Evolutionary conservation across 2,329 filamentous ascomycete species (phyloP).

Genomic region (Elsinoe fawcettii): DNA sequence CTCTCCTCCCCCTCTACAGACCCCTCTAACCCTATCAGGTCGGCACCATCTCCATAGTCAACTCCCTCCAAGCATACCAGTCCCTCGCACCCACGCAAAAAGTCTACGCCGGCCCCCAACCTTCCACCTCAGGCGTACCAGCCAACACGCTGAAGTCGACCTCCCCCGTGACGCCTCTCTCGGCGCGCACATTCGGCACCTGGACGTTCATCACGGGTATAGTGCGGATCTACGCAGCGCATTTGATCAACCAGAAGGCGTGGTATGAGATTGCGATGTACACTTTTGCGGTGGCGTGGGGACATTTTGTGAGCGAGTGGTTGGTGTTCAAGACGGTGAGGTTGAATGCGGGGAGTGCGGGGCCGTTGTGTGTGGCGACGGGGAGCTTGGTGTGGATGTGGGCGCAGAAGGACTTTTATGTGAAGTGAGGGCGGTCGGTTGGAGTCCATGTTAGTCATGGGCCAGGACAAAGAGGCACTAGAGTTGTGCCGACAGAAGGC

Average conservation of each 20-base stretch:
- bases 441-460: neutral
- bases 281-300: conserved; percentile 71
- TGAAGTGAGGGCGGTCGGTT: conserved; percentile 33
- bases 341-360: conserved; percentile 52
- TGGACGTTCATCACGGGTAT: conserved; percentile 76
- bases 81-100: conserved; percentile 77
- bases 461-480: too few species aligned
- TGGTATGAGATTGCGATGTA: conserved; percentile 75
- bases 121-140: conserved; percentile 16
- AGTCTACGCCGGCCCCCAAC: conserved; percentile 63
- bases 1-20: conserved; percentile 16
- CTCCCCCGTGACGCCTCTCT: conserved; percentile 61
- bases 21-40: conserved; percentile 47
- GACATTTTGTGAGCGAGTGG: conserved; percentile 75
- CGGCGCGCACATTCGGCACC: conserved; percentile 73
- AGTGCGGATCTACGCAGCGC: conserved; percentile 74
- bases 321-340: conserved; percentile 68
- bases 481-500: too few species aligned
- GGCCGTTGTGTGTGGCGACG: conserved; percentile 51
- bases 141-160: conserved; percentile 25
- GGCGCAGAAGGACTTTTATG: conserved; percentile 62
- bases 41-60: conserved; percentile 72
- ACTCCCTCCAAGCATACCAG: conserved; percentile 74
- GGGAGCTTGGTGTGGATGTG: conserved; percentile 55
- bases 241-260: conserved; percentile 63